Evolutionary conservation across 208 protist genomes (phyloP), one percentile per base, ranked within the genome.

Genomic region (Trypanosoma brucei): DNA sequence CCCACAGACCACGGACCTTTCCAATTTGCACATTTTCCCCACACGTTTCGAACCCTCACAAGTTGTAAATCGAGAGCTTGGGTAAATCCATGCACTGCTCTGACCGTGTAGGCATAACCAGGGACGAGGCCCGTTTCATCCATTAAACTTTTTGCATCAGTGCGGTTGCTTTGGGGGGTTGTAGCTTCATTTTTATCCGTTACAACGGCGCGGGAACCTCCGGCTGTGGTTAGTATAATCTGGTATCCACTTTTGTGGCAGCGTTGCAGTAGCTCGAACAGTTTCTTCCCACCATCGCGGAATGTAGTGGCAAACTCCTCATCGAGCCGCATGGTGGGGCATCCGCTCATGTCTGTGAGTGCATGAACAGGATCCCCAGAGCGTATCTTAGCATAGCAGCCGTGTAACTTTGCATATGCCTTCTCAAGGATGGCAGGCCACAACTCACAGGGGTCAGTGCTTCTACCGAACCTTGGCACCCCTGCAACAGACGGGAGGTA

Each of bases 371-470:
- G 87, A 52, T 96, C 87, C n/a, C 91, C 91, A 14, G 84, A 85
- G 52, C 82, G 72, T 34, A 96, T 85, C 68, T 74, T 70, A 33
- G 78, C 78, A 79, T 95, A 96, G 72, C 77, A 84, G 59, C 78
- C 72, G 70, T 94, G 76, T 49, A 96, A 53, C 78, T 97, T 97
- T 38, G 91, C 91, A 59, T 88, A 97, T 3, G 92, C 92, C 84
- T 97, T 97, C 66, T 97, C 76, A 11, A 95, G 70, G 54, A 97
- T 76, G 30, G 80, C 70, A 1, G 87, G 76, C 92, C 92, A 97
- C 61, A 96, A 55, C 81, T 97, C 88, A 65, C 78, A 82, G 30
- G 54, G 62, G 67, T 96, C 86, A n/a, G 60, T 57, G 61, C 78
- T 85, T 72, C 77, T 74, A 3, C 78, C 76, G 59, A 87, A 85